A percentile compares a stretch with the other conserved stretches of the same genome.
Conservation (phyloP, 192 early-diverging fungal species). For the Podila minutissima region DNA sequence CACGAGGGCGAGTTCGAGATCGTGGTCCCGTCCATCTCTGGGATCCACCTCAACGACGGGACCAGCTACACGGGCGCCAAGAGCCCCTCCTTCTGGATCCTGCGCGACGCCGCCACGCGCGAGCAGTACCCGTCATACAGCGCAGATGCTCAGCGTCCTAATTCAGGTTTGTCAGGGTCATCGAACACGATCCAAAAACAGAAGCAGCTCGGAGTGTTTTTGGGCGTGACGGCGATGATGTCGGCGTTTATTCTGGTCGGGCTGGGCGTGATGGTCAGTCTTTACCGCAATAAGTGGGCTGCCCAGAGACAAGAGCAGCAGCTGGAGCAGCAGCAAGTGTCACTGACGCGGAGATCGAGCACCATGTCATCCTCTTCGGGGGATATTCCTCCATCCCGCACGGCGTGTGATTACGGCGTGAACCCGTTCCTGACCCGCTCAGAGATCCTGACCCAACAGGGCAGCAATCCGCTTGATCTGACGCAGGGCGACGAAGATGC, state of each 20-base stretch:
- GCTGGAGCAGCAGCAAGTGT: neutral
- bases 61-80: neutral
- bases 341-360: neutral
- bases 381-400: neutral
- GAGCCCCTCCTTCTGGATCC: slow-evolving; percentile 32
- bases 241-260: slow-evolving; percentile 20
- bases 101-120: slow-evolving; percentile 28
- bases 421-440: neutral
- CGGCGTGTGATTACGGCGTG: neutral
- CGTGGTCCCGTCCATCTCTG: slow-evolving; percentile 11
- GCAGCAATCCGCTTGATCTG: slow-evolving; percentile 1
- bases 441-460: neutral
- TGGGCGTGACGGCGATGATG: slow-evolving; percentile 30
- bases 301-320: neutral
- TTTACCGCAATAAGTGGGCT: slow-evolving; percentile 21
- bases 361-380: neutral
- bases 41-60: neutral
- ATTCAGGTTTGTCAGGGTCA: neutral
- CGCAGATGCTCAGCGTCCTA: neutral
- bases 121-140: slow-evolving; percentile 15
- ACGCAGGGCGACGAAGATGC: slow-evolving; percentile 26
- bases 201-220: slow-evolving; percentile 26
- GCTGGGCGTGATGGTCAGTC: slow-evolving; percentile 6
- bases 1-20: slow-evolving; percentile 49
- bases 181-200: neutral